Evolutionary conservation across 352 stramenopile species (phyloP).

Genomic region (Elongisporangium undulatum): DNA sequence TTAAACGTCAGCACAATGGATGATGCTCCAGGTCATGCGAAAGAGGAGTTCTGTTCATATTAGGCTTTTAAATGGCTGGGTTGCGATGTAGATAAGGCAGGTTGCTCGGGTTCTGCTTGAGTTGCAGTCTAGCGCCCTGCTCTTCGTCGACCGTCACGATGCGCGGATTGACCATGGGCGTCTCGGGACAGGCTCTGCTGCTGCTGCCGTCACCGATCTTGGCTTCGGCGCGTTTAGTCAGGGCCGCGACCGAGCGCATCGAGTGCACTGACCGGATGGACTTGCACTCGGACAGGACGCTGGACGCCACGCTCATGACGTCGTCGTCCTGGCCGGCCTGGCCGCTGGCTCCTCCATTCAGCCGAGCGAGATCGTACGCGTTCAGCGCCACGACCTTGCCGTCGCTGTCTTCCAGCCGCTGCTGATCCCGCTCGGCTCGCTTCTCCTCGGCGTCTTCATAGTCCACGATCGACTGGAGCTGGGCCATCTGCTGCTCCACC

Average conservation of each 20-base stretch:
- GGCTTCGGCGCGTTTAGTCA: slow-evolving; percentile 67
- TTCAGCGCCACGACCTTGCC: slow-evolving; percentile 29
- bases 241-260: slow-evolving; percentile 64
- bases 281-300: slow-evolving; percentile 82
- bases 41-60: not conserved
- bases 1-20: not conserved
- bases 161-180: slow-evolving; percentile 48
- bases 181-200: not conserved
- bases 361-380: slow-evolving; percentile 46
- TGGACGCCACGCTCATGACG: slow-evolving; percentile 57
- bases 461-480: slow-evolving; percentile 83
- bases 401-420: slow-evolving; percentile 55
- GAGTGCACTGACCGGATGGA: slow-evolving; percentile 86
- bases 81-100: slow-evolving; percentile 94
- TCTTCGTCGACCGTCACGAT: slow-evolving; percentile 90
- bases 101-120: slow-evolving; percentile 89
- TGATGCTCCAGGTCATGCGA: not conserved
- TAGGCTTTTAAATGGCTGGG: slow-evolving; percentile 72
- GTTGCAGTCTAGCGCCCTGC: slow-evolving; percentile 77
- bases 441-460: slow-evolving; percentile 78
- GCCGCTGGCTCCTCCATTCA: slow-evolving; percentile 15
- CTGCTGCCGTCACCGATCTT: slow-evolving; percentile 44
- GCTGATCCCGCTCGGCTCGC: slow-evolving; percentile 77
- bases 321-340: slow-evolving; percentile 54
- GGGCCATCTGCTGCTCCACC: slow-evolving; percentile 88